Evolutionary conservation across 2,329 filamentous ascomycete genomes (phyloP).

Genomic region (Stagonosporopsis rhizophila): DNA sequence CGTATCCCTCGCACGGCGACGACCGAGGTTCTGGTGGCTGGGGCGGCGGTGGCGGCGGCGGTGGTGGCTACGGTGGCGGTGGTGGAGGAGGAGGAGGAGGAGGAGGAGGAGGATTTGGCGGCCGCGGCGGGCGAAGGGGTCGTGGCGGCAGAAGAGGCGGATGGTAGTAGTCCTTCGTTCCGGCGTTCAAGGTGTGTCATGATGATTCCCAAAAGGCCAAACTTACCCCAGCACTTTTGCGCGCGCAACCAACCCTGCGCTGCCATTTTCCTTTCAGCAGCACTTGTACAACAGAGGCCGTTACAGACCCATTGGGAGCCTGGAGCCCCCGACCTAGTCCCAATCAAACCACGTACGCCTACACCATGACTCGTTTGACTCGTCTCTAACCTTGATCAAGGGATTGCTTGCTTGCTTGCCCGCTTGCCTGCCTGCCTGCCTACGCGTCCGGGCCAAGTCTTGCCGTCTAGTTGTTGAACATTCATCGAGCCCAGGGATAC

Average conservation of each 20-base stretch:
- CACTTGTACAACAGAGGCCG: conserved; percentile 37
- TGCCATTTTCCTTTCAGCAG: conserved; percentile 25
- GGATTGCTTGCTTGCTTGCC: conserved; percentile 33
- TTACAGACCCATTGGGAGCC: conserved; percentile 20
- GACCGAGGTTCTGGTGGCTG: conserved; percentile 33
- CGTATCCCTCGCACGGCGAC: conserved; percentile 30
- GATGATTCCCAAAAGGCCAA: conserved; percentile 39
- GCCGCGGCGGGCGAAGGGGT: conserved; percentile 39
- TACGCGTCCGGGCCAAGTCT: too few species aligned
- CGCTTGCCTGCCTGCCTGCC: too few species aligned
- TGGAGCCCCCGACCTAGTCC: conserved; percentile 36
- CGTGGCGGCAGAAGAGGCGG: conserved; percentile 37
- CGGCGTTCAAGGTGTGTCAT: conserved; percentile 49
- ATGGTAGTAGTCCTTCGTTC: conserved; percentile 37
- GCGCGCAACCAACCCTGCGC: conserved; percentile 29
- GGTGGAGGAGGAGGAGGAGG: conserved; percentile 28
- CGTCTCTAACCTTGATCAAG: conserved; percentile 44
- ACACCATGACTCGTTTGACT: conserved; percentile 37
- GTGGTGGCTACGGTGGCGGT: conserved; percentile 18
- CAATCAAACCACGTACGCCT: conserved; percentile 46
- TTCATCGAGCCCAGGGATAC: conserved; percentile 9
- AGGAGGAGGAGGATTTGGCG: conserved; percentile 29
- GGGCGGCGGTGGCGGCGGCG: conserved; percentile 25
- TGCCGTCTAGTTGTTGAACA: not conserved
- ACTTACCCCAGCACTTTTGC: conserved; percentile 42